A percentile compares a stretch with the other conserved stretches of the same genome.
Evolutionary conservation across 257 asterid species (phyloP).

Genomic region (Jacaranda copaia): DNA sequence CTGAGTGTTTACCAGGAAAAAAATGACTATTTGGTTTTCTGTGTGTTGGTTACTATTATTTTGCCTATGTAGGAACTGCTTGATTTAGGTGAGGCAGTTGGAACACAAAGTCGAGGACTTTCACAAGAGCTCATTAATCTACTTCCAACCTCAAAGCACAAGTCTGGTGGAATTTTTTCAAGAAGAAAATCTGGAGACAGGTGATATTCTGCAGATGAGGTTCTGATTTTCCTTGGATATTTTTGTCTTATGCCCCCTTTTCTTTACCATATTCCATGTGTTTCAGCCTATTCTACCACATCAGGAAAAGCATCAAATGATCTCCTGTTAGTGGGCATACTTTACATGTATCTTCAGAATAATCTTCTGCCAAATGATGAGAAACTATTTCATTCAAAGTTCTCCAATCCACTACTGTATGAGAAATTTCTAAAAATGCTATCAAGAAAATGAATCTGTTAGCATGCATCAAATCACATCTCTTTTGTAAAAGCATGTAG

Average conservation of each 20-base stretch:
- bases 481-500: not conserved
- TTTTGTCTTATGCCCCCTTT: not conserved
- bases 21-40: not conserved
- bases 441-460: not conserved
- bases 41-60: constrained; percentile 13
- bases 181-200: constrained; percentile 77
- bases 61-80: constrained; percentile 73
- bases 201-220: constrained; percentile 35
- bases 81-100: constrained; percentile 92
- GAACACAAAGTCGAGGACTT: constrained; percentile 87
- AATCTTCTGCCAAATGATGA: constrained; percentile 8
- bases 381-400: constrained; percentile 1
- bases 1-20: not conserved
- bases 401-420: not conserved
- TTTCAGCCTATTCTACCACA: not conserved
- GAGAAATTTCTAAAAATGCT: not conserved
- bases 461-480: not conserved
- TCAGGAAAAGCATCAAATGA: not conserved
- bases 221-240: constrained; percentile 5
- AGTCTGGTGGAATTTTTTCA: constrained; percentile 81
- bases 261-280: not conserved
- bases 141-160: constrained; percentile 83
- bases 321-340: not conserved
- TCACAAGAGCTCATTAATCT: constrained; percentile 75
- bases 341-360: not conserved